Evolutionary conservation across 805 yeast species (phyloP), one percentile per base, ranked within the genome.

Genomic region (Candida rishiriensis): DNA sequence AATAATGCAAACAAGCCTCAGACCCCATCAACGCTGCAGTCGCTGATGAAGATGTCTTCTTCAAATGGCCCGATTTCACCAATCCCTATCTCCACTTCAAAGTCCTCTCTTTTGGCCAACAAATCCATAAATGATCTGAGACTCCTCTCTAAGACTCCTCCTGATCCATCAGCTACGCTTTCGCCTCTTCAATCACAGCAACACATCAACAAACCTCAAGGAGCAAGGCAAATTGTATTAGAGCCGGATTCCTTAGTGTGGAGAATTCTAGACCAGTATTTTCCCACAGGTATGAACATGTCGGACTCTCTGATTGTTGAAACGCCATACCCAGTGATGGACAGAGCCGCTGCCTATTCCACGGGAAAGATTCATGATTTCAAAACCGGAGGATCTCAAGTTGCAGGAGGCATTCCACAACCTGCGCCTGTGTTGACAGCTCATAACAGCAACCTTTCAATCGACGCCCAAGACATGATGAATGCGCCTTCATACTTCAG

Each of bases 221-320:
- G 12, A 29, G 37, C 35, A 17, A 12, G 21, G 21, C 40, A 36
- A 12, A 17, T 52, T 16, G 46, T 50, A 2, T 42, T 82, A 4
- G 81, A 78, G 45, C 87, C 93, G 0, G 91, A 85, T 55, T 75
- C 73, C 40, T 60, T 67, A 15, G 78, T 86, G 1, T 79, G 81
- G 77, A 61, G 65, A 10, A 52, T 84, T 0, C 51, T 86, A 9
- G 89, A 85, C 46, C 65, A 66, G 16, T 75, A 72, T 53, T 85
- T 66, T 56, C 87, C 89, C 0, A 59, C 67, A n/a, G 88, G 88
- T 0, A 85, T 84, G 89, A 51, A 60, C 2, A 75, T 83, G 72
- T 64, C 67, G 14, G 88, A 83, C 40, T 84, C 91, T 0, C 69
- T 85, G 29, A 59, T 83, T 2, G 71, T 85, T 12, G 85, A 76